Base-by-base conservation (phyloP, 1,139 yeast species). In the Debaryomycetaceae sp. region DNA sequence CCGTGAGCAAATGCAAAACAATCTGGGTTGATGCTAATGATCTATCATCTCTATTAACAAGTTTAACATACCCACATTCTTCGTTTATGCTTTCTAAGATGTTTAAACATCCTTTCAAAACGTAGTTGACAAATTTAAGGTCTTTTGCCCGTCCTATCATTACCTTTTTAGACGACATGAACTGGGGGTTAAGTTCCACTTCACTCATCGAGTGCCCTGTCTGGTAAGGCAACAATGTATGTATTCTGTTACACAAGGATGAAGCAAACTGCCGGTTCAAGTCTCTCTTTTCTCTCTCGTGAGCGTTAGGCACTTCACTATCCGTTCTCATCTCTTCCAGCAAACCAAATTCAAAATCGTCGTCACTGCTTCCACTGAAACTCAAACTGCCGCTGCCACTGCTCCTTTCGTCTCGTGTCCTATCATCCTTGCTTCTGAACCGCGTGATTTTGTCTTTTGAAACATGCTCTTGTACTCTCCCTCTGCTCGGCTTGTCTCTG, bases 151-250 rank as follows among this genome's bases (percentile, higher is more conserved):
- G 30, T 30, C 42, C 31, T 37, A 42, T 43, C 32, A 71, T 52
- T 26, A 71, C 52, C 22, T 57, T 52, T 36, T 59, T 63, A 15
- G 75, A 63, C 18, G 56, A 49, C 13, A 61, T 43, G 44, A 60
- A 71, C 47, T 70, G 76, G 6, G 72, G 70, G 42, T 70, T 68
- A 34, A 70, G 52, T 50, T 71, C 76, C 6, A 71, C 71, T 44
- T 71, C 76, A n/a, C 63, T 61, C n/a, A 67, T 47, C 4, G 68
- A 52, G 44, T 64, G 61, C 6, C 75, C 75, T 1, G 75, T 67
- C 30, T 67, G 51, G 45, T 56, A 59, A 11, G 77, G 76, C 28
- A 71, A 55, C 30, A 70, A 55, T 18, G 67, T 58, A 33, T 61
- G 66, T 26, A 69, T 50, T 40, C 73, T 50, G 44, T 56, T 58